These are phyloP conservation scores for Gaultheria prostrata DNA, from an alignment of 148 eudicot genomes.

Conservation along the genomic window DNA sequence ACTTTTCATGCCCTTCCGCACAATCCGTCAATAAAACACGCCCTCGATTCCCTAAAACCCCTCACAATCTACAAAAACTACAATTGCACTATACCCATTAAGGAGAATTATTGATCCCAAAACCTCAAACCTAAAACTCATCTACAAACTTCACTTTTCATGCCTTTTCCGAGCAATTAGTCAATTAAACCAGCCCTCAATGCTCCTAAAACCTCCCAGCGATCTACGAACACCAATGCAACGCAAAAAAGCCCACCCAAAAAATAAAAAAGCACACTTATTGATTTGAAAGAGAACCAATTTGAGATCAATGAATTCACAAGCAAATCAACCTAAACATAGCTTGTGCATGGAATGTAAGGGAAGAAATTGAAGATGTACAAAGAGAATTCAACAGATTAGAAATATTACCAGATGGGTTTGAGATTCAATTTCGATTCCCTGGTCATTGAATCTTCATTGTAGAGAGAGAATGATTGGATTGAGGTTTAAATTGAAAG, in stretches of 20 bases:
- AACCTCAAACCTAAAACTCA: constrained; percentile 69
- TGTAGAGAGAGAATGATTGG: background rate
- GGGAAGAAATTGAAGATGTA: background rate
- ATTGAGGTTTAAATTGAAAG: background rate
- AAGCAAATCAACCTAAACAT: background rate
- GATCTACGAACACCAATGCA: too few species aligned
- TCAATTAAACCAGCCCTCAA: too few species aligned
- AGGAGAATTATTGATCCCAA: background rate
- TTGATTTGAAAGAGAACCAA: background rate
- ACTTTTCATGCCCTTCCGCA: constrained; percentile 44
- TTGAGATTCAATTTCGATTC: constrained; percentile 3
- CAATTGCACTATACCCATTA: background rate
- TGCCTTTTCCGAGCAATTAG: constrained; percentile 15
- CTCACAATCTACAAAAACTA: background rate
- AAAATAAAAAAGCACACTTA: background rate
- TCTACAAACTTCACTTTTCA: constrained; percentile 65
- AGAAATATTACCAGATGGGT: background rate
- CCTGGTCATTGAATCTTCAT: background rate
- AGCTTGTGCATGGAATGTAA: background rate
- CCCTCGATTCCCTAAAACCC: background rate
- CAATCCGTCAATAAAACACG: background rate
- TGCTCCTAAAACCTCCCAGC: too few species aligned
- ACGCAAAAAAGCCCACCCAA: background rate
- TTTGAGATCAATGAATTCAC: background rate
- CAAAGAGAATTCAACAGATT: background rate